These are phyloP conservation scores for Spiromastix sp. DNA, from an alignment of 2,329 filamentous ascomycete genomes.

Conservation along the genomic window DNA sequence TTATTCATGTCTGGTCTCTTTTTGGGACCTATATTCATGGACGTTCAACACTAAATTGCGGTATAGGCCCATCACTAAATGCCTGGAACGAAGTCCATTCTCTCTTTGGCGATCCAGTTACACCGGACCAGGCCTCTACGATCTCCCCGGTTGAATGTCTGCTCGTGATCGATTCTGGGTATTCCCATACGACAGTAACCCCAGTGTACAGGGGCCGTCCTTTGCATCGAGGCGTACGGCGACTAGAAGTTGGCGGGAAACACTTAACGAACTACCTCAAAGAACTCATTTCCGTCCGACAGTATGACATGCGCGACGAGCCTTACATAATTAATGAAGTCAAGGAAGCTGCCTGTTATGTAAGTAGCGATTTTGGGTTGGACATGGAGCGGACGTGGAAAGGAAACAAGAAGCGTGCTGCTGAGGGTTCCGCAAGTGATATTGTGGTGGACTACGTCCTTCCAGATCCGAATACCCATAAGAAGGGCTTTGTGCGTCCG, in stretches of 20 bases:
- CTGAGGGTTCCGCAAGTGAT: slow-evolving; percentile 19
- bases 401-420: slow-evolving; percentile 44
- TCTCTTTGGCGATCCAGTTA: slow-evolving; percentile 52
- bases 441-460: slow-evolving; percentile 87
- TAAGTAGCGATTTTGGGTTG: slow-evolving; percentile 62
- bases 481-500: slow-evolving; percentile 61
- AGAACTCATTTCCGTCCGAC: slow-evolving; percentile 75
- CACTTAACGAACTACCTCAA: slow-evolving; percentile 88
- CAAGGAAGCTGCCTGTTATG: slow-evolving; percentile 81
- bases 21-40: background rate
- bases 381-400: slow-evolving; percentile 84
- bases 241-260: slow-evolving; percentile 87
- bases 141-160: slow-evolving; percentile 61
- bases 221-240: slow-evolving; percentile 67
- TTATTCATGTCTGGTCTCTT: background rate
- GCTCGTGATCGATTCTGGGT: slow-evolving; percentile 83
- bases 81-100: slow-evolving; percentile 69
- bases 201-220: slow-evolving; percentile 73
- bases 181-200: slow-evolving; percentile 85
- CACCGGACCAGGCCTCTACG: slow-evolving; percentile 29
- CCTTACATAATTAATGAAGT: slow-evolving; percentile 90
- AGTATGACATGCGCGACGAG: slow-evolving; percentile 94
- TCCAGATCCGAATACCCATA: slow-evolving; percentile 60
- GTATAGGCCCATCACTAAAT: slow-evolving; percentile 59
- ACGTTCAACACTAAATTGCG: background rate